phyloP scores from a whole-genome alignment of 148 eudicot species.

The Diospyros lotus region DNA sequence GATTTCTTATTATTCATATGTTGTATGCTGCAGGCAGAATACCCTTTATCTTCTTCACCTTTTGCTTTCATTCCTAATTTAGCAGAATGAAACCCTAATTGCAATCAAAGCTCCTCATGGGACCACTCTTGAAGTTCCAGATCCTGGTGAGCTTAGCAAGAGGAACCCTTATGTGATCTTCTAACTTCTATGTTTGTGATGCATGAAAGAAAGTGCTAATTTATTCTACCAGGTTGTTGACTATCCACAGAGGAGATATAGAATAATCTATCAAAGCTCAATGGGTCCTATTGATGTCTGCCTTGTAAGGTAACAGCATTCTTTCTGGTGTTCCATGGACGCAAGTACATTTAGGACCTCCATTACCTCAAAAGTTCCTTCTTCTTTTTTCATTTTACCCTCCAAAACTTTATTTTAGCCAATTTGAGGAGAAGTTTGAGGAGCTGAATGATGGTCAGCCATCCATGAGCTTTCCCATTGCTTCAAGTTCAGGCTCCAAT shows the following conservation, averaged over 20 bases:
- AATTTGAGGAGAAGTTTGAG: conserved; percentile 97
- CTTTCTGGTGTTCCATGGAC: conserved; percentile 9
- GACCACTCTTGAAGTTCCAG: conserved; percentile 97
- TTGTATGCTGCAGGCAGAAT: neutral
- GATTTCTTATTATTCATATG: conserved; percentile 5
- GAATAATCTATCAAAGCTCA: conserved; percentile 89
- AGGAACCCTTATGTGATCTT: neutral
- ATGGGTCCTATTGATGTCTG: conserved; percentile 99
- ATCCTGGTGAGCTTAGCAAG: conserved; percentile 77
- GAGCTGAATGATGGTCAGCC: conserved; percentile 59
- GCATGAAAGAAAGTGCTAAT: conserved; percentile 13
- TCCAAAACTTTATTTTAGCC: conserved; percentile 35
- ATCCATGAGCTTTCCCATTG: conserved; percentile 36
- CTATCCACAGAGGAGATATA: conserved; percentile 92
- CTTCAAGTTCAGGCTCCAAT: conserved; percentile 48
- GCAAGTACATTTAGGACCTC: neutral
- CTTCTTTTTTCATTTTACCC: conserved; percentile 5
- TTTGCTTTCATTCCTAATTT: conserved; percentile 8
- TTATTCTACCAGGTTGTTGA: conserved; percentile 59
- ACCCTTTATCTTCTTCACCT: conserved; percentile 2
- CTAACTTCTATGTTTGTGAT: neutral
- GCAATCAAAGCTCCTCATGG: conserved; percentile 99
- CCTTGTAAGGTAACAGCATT: conserved; percentile 64
- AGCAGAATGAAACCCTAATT: conserved; percentile 88
- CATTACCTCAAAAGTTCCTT: neutral